Base-by-base conservation (phyloP, 306 rosid genomes). In the Cucumis melo region DNA sequence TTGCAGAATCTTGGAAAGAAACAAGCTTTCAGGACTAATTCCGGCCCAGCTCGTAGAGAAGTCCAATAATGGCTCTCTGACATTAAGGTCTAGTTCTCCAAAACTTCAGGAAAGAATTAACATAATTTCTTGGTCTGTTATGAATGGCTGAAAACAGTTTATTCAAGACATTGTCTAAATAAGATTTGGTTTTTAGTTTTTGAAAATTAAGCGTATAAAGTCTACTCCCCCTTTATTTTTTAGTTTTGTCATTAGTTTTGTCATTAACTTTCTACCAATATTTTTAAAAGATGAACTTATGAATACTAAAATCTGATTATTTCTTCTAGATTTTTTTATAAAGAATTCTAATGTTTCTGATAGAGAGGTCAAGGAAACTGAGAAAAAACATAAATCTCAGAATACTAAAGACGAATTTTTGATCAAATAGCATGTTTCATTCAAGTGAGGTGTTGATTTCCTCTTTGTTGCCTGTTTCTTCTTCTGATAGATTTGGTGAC, bases 1-100 rank as follows among this genome's bases (percentile, higher is more conserved):
- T 74, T 8, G 70, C 80, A 85, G 85, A 46, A 82, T 81, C 41
- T 76, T 85, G 59, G 68, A 77, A 38, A 80, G 64, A 77, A 87
- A 85, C 86, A 84, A 42, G 32, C 81, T 84, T 81, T 79, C 77
- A 24, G 76, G 88, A 65, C 44, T 75, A 44, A 71, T 84, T 67
- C 87, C 86, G 29, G 11, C 83, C 36, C 16, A 48, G 72, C 88
- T 85, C 36, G 41, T 16, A 2, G 81, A 82, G 76, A 84, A 77
- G 66, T 75, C 68, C 46, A 72, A 64, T 1, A 77, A 77, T 62
- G 83, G 86, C 4, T 78, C 84, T 73, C 85, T 88, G 74, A 10
- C 58, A 38, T 65, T 85, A 51, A 84, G 89, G 91, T 70, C 14
- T 70, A 46, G 39, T 46, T 42, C 58, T 70, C 38, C 84, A 17